Base-by-base conservation (phyloP, 345 rosid genomes). In the Citrus mangshanensis region DNA sequence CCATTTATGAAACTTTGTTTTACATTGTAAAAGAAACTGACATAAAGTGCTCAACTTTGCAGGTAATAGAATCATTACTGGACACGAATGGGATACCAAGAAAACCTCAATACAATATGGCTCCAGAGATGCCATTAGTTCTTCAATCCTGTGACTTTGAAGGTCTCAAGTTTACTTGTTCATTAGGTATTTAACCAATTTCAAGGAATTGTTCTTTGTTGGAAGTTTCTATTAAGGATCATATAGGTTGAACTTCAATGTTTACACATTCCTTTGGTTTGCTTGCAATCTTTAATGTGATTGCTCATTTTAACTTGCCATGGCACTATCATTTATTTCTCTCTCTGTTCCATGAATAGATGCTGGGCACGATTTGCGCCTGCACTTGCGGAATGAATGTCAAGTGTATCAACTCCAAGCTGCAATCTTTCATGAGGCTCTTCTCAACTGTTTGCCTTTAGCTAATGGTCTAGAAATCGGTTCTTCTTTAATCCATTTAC, bases 81-180 rank as follows among this genome's bases (percentile, higher is more conserved):
- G 97, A 94, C 83, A 91, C 82, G 37, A 80, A 68, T 70, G 87
- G 81, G 76, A 92, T 87, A 10, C 90, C 80, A 62, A 90, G 91
- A 83, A 92, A 95, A 78, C 98, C 98, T 27, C 99, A 93, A 75
- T 95, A 89, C 82, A 78, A 75, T 69, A 89, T 92, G 93, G 97
- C 98, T 78, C 84, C 95, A 5, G 99, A 93, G 81, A 83, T 85
- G 67, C 99, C 98, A 14, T 81, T 95, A 88, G 89, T 92, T 79
- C 97, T 95, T 82, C 87, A 82, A 54, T 81, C 92, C 77, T 95
- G 97, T 83, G 91, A 92, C 72, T 94, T 94, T 75, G 87, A 91
- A 82, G 87, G 82, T 78, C 90, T 93, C 71, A 72, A 87, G 68
- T 94, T 93, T 87, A 80, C 74, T 37, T 95, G 97, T 79, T 90